These are phyloP conservation scores for Pneumocystis murina DNA, from an alignment of 1,139 yeast genomes.

Conservation along the genomic window DNA sequence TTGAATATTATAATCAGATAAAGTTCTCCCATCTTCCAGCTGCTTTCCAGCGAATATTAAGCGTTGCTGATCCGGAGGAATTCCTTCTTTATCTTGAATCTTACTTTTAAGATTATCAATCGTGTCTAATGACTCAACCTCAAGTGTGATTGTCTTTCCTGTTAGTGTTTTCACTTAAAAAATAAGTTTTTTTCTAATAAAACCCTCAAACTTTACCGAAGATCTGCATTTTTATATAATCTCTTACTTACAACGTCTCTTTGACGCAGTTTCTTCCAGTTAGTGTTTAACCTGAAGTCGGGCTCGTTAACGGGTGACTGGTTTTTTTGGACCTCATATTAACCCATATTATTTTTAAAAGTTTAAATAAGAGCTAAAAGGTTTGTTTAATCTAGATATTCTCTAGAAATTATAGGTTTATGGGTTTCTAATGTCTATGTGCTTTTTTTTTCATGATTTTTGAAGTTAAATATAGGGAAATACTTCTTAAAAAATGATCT, in stretches of 20 bases:
- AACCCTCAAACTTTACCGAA: conserved; percentile 28
- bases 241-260: background rate
- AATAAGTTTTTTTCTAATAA: conserved; percentile 19
- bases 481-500: too few relatives aligned
- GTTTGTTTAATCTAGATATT: too few relatives aligned
- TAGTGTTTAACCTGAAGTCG: too few relatives aligned
- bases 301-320: too few relatives aligned
- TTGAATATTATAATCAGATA: conserved; percentile 99
- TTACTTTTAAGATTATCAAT: conserved; percentile 87
- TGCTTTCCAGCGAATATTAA: conserved; percentile 99
- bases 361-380: too few relatives aligned
- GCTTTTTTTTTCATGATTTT: too few relatives aligned
- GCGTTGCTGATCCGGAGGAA: conserved; percentile 99
- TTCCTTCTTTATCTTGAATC: conserved; percentile 94
- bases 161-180: conserved; percentile 55
- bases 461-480: too few relatives aligned
- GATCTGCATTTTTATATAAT: background rate
- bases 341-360: too few relatives aligned
- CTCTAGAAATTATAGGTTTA: too few relatives aligned
- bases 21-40: conserved; percentile 93
- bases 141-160: conserved; percentile 76
- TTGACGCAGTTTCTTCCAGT: background rate
- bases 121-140: conserved; percentile 83
- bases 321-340: too few relatives aligned
- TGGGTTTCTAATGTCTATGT: too few relatives aligned